Evolutionary conservation across 2,329 filamentous ascomycete genomes (phyloP), one percentile per base, ranked within the genome.

Genomic region (Aspergillus thermomutatus): DNA sequence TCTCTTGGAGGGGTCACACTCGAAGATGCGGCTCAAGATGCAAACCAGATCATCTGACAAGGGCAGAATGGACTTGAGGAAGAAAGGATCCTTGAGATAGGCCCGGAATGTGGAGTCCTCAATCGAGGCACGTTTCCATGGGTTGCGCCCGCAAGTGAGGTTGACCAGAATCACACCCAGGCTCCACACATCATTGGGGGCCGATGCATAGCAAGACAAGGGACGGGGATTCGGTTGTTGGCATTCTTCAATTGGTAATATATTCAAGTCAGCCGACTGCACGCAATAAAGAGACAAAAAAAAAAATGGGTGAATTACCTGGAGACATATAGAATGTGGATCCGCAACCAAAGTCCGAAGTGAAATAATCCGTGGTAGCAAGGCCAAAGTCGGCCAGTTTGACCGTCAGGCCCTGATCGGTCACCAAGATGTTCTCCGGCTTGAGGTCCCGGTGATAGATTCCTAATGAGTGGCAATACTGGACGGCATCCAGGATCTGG

Each of bases 241-340:
- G 73, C 94, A 99, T 85, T 99, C 94, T 97, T 69, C 34, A n/a
- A 5, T 17, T 34, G 31, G 14, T 8, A 31, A 21, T 10, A 8
- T 43, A 52, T 48, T 58, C 47, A 52, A 59, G 56, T 60, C 56
- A 59, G 59, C 50, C 17, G 45, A 52, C 45, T 17, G 23, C 17
- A 37, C 31, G 23, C 43, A 27, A 34, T 23, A 11, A 17, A 34
- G 23, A 51, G 34, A 28, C 27, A 25, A 56, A 48, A 54, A 61
- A n/a, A 52, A 56, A 58, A 49, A 43, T 45, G 49, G 2, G 58
- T 63, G 62, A 80, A 85, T 75, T 89, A 97, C 93, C 93, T 85
- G 94, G 94, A 71, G 92, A 96, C 94, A 97, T 99, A 80, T 99
- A 99, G 71, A 97, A 97, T 14, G 93, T 97, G 31, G 94, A 97